Percentiles rank a stretch among this genome's conserved stretches.
Evolutionary conservation across 768 basidiomycete species (phyloP).

Genomic region (Lactarius trivialis): DNA sequence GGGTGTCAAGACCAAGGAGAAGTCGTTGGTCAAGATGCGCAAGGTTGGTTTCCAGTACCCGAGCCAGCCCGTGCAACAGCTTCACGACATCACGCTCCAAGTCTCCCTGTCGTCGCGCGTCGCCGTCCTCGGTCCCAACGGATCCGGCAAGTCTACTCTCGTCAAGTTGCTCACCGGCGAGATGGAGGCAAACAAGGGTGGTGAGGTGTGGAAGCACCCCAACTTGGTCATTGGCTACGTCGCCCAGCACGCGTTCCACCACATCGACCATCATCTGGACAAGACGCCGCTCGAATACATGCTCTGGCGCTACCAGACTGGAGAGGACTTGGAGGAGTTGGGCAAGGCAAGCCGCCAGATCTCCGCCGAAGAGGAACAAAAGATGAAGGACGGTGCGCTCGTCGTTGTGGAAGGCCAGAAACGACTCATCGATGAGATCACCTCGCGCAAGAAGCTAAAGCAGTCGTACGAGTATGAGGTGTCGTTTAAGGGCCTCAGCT

Average conservation of each 20-base stretch:
- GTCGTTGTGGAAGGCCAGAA: conserved; percentile 92
- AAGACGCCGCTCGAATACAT: conserved; percentile 99
- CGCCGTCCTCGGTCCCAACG: conserved; percentile 96
- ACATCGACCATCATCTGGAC: conserved; percentile 97
- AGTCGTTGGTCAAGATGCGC: conserved; percentile 94
- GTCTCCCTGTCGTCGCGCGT: conserved; percentile 98
- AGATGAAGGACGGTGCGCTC: conserved; percentile 93
- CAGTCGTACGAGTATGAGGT: conserved; percentile 99
- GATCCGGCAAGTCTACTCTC: conserved; percentile 96
- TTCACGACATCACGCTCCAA: conserved; percentile 93
- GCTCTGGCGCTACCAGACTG: conserved; percentile 99
- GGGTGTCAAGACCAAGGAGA: conserved; percentile 99
- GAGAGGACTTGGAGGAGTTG: conserved; percentile 97
- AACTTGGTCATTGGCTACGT: conserved; percentile 99
- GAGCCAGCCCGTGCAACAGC: conserved; percentile 75
- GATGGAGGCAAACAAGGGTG: conserved; percentile 92
- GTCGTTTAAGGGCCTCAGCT: conserved; percentile 89
- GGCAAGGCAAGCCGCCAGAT: conserved; percentile 85
- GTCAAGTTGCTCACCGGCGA: conserved; percentile 97
- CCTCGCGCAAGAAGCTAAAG: conserved; percentile 93
- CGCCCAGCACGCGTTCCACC: conserved; percentile 99
- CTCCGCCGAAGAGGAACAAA: conserved; percentile 78
- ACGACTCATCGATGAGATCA: conserved; percentile 89
- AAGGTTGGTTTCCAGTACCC: conserved; percentile 98
- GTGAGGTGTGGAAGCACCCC: conserved; percentile 98